These are phyloP conservation scores for Lactarius psammicola DNA, from an alignment of 768 basidiomycete species.

Conservation along the genomic window DNA sequence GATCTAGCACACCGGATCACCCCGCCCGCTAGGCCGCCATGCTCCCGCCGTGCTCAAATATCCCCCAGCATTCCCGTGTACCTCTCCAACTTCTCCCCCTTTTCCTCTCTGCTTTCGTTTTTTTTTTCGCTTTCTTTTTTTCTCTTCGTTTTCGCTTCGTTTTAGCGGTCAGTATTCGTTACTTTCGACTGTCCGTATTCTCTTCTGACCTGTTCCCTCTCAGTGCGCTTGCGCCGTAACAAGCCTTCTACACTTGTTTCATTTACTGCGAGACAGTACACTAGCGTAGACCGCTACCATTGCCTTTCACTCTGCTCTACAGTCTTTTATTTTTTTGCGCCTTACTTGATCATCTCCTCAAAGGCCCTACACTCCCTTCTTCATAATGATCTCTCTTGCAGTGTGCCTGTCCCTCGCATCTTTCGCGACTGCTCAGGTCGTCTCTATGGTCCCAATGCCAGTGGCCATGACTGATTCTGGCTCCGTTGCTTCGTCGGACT, in stretches of 20 bases:
- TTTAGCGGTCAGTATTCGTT: slow-evolving; percentile 43
- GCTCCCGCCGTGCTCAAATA: neutral
- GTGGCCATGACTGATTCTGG: slow-evolving; percentile 36
- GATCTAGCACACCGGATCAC: neutral
- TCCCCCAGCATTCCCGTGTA: neutral
- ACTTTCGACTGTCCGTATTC: slow-evolving; percentile 3
- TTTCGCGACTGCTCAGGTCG: slow-evolving; percentile 56
- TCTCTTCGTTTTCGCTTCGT: slow-evolving; percentile 34
- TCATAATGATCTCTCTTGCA: slow-evolving; percentile 62
- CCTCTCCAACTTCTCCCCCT: neutral
- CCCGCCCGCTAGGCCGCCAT: neutral
- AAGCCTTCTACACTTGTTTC: slow-evolving; percentile 43
- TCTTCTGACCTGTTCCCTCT: neutral
- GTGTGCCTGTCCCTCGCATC: slow-evolving; percentile 58
- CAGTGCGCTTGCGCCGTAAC: slow-evolving; percentile 47
- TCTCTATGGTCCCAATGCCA: slow-evolving; percentile 34
- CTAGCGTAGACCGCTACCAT: slow-evolving; percentile 70
- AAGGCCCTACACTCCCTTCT: slow-evolving; percentile 38
- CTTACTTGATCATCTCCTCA: slow-evolving; percentile 37
- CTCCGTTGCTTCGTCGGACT: slow-evolving; percentile 22
- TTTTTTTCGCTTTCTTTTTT: slow-evolving; percentile 21
- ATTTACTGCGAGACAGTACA: slow-evolving; percentile 64
- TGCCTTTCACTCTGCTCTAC: slow-evolving; percentile 43
- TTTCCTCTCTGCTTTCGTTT: neutral
- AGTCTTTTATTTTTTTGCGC: slow-evolving; percentile 33